phyloP scores from a whole-genome alignment of 371 early-diverging fungal species.

The Mortierella sp. region DNA sequence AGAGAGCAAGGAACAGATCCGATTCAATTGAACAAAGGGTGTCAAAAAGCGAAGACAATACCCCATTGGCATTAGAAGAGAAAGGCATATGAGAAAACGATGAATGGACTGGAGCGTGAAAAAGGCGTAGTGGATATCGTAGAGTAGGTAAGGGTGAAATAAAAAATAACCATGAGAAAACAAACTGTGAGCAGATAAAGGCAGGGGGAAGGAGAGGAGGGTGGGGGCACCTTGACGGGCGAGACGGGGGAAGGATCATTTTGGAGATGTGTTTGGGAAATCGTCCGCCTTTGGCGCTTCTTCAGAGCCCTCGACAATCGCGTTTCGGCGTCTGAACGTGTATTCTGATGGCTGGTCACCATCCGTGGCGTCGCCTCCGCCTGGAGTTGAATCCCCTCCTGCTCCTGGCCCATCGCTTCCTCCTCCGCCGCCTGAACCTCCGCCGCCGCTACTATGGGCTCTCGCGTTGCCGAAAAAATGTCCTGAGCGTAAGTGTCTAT shows the following conservation, averaged over 20 bases:
- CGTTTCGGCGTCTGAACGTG: slow-evolving; percentile 51
- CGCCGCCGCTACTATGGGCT: slow-evolving; percentile 42
- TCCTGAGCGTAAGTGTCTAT: slow-evolving; percentile 8
- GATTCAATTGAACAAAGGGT: too few species aligned
- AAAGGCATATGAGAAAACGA: neutral
- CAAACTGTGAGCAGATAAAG: too few species aligned
- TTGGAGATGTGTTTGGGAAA: slow-evolving; percentile 35
- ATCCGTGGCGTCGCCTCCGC: slow-evolving; percentile 38
- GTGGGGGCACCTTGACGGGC: neutral
- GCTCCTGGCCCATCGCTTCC: slow-evolving; percentile 19
- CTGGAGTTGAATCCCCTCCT: slow-evolving; percentile 27
- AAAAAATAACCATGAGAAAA: neutral
- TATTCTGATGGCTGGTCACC: slow-evolving; percentile 41
- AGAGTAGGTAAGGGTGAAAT: neutral
- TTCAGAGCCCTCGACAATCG: slow-evolving; percentile 51
- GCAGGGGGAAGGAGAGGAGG: slow-evolving; percentile 1
- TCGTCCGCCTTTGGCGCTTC: slow-evolving; percentile 52
- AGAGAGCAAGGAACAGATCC: too few species aligned
- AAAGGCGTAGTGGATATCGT: neutral
- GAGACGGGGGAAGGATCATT: slow-evolving; percentile 20
- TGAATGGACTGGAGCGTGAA: neutral
- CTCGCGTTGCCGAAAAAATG: slow-evolving; percentile 24
- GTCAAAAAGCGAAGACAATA: too few species aligned
- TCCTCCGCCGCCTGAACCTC: slow-evolving; percentile 45
- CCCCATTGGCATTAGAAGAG: too few species aligned